phyloP scores from a whole-genome alignment of 1,284 basidiomycete genomes.

The Ustilago sp. region DNA sequence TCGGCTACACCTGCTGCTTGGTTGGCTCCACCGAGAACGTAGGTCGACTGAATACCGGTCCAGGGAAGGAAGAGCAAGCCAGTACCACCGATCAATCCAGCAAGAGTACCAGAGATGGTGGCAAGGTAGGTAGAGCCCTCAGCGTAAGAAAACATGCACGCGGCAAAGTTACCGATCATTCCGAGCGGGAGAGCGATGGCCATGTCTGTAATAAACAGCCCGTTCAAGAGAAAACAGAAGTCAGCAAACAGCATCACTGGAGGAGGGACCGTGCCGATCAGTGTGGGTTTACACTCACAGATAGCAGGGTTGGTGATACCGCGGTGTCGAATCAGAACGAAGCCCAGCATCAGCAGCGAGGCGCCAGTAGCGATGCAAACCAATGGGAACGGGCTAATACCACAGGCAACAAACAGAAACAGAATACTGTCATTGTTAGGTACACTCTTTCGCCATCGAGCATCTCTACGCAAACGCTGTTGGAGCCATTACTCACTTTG shows the following conservation, averaged over 20 bases:
- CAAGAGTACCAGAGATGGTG: constrained; percentile 42
- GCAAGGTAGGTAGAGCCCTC: constrained; percentile 55
- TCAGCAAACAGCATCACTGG: neutral
- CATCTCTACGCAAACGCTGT: neutral
- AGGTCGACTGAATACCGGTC: constrained; percentile 52
- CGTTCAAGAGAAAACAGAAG: neutral
- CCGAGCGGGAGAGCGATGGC: constrained; percentile 50
- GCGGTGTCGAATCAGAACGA: constrained; percentile 32
- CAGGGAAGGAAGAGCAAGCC: constrained; percentile 55
- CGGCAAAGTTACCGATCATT: constrained; percentile 55
- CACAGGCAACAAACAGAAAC: neutral
- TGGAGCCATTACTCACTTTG: constrained; percentile 25
- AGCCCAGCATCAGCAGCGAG: constrained; percentile 40
- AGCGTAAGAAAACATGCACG: constrained; percentile 55
- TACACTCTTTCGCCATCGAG: neutral
- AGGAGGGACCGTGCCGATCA: neutral
- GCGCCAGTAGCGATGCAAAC: constrained; percentile 52
- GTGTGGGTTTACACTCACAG: constrained; percentile 14
- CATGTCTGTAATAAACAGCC: constrained; percentile 12
- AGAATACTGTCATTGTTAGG: neutral
- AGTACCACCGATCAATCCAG: constrained; percentile 41
- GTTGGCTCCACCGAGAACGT: constrained; percentile 34
- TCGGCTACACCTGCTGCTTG: constrained; percentile 17
- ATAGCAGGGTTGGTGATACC: constrained; percentile 37
- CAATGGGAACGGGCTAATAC: constrained; percentile 48